Conservation (phyloP, 805 yeast species). For the Candida chilensis region DNA sequence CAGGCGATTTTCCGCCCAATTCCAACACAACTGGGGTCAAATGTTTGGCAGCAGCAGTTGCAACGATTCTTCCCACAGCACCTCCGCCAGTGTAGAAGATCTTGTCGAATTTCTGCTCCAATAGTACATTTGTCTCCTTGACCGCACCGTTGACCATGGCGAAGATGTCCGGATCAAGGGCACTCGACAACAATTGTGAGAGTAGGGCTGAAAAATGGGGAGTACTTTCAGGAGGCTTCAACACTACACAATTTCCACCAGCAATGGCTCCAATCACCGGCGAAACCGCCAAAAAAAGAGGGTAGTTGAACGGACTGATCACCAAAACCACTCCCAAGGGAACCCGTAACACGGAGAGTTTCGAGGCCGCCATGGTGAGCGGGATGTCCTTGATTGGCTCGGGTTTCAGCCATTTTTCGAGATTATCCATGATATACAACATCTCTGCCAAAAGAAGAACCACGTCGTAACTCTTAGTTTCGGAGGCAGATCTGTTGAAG, state of each 20-base stretch:
- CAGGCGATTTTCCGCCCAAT: constrained; percentile 38
- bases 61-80: constrained; percentile 30
- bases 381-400: constrained; percentile 28
- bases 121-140: constrained; percentile 48
- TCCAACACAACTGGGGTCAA: constrained; percentile 34
- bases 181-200: constrained; percentile 40
- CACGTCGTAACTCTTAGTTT: constrained; percentile 54
- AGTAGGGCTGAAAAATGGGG: constrained; percentile 54
- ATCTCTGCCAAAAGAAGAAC: constrained; percentile 44
- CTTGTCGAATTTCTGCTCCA: constrained; percentile 65
- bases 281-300: constrained; percentile 50
- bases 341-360: too few relatives aligned
- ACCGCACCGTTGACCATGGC: constrained; percentile 72
- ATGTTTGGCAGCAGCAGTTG: constrained; percentile 37
- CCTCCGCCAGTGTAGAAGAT: constrained; percentile 51
- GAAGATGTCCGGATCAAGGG: constrained; percentile 48
- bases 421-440: constrained; percentile 43
- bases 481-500: constrained; percentile 55
- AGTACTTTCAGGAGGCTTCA: constrained; percentile 45
- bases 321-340: constrained; percentile 62
- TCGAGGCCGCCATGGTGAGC: too few relatives aligned
- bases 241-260: constrained; percentile 27
- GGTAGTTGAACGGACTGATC: constrained; percentile 78
- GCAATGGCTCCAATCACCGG: constrained; percentile 64
- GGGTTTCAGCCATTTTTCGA: constrained; percentile 56